These are phyloP conservation scores for Moringa oleifera DNA, from an alignment of 345 rosid genomes.

Conservation along the genomic window DNA sequence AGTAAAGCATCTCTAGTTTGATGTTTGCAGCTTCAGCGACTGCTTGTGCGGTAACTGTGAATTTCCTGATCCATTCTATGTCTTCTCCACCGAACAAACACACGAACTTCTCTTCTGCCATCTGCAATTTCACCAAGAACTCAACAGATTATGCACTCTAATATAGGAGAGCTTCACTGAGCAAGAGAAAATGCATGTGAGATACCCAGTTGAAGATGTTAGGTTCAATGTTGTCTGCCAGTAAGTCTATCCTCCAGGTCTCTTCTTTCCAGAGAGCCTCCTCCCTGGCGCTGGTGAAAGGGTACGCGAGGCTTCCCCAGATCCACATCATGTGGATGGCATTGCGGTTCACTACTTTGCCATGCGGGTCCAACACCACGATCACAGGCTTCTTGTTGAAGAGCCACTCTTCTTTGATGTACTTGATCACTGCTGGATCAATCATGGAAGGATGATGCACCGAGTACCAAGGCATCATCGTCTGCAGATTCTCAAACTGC, in stretches of 20 bases:
- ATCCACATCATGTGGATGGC: conserved; percentile 71
- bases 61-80: conserved; percentile 46
- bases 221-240: conserved; percentile 43
- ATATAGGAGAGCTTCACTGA: no score
- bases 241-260: conserved; percentile 43
- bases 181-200: no score
- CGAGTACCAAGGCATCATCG: conserved; percentile 55
- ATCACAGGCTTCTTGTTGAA: conserved; percentile 47
- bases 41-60: conserved; percentile 21
- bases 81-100: conserved; percentile 63
- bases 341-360: conserved; percentile 39
- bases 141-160: no score
- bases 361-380: conserved; percentile 56
- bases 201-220: conserved; percentile 36
- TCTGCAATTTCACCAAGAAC: conserved; percentile 29
- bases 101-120: conserved; percentile 26
- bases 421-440: conserved; percentile 40
- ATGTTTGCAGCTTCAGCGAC: conserved; percentile 33
- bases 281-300: conserved; percentile 49
- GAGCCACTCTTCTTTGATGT: conserved; percentile 57
- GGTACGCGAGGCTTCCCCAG: conserved; percentile 56
- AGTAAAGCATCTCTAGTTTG: conserved; percentile 42
- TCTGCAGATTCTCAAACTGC: conserved; percentile 26
- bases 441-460: conserved; percentile 45
- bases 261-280: conserved; percentile 62